Conservation (phyloP, 164 flowering plant species). For the Berberis vulgaris region DNA sequence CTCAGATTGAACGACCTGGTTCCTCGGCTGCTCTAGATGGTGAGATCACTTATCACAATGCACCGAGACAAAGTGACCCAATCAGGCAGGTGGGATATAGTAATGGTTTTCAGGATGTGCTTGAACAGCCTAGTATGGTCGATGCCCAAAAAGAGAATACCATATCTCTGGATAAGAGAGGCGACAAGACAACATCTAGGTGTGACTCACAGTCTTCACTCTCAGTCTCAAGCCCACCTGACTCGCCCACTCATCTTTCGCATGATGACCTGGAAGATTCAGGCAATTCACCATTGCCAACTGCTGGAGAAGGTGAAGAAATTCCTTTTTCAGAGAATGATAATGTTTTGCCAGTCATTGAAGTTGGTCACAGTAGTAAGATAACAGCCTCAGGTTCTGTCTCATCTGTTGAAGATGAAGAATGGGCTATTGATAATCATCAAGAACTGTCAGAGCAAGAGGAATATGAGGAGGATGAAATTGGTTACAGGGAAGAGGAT, state of each 20-base stretch:
- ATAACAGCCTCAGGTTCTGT: constrained; percentile 24
- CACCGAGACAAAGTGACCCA: constrained; percentile 30
- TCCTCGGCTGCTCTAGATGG: constrained; percentile 34
- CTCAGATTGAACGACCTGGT: constrained; percentile 35
- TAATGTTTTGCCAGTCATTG: constrained; percentile 16
- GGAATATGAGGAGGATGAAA: constrained; percentile 87
- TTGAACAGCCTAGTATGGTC: constrained; percentile 26
- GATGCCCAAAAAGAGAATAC: constrained; percentile 24
- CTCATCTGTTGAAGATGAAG: constrained; percentile 62
- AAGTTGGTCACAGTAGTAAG: constrained; percentile 21
- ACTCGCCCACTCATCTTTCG: constrained; percentile 81
- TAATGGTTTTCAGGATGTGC: constrained; percentile 23
- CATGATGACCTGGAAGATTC: constrained; percentile 84
- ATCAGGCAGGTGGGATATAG: constrained; percentile 23
- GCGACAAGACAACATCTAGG: constrained; percentile 30
- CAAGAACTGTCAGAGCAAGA: constrained; percentile 71
- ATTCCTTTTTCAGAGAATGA: constrained; percentile 26
- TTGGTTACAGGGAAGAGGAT: constrained; percentile 75
- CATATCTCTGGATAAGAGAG: constrained; percentile 21
- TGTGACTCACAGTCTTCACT: constrained; percentile 93
- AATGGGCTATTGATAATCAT: constrained; percentile 61
- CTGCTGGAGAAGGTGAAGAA: constrained; percentile 31
- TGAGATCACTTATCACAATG: constrained; percentile 27
- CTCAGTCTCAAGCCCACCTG: constrained; percentile 85
- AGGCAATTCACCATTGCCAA: constrained; percentile 38